Base-by-base conservation (phyloP, 2,329 filamentous ascomycete genomes). In the Nemania abortiva region DNA sequence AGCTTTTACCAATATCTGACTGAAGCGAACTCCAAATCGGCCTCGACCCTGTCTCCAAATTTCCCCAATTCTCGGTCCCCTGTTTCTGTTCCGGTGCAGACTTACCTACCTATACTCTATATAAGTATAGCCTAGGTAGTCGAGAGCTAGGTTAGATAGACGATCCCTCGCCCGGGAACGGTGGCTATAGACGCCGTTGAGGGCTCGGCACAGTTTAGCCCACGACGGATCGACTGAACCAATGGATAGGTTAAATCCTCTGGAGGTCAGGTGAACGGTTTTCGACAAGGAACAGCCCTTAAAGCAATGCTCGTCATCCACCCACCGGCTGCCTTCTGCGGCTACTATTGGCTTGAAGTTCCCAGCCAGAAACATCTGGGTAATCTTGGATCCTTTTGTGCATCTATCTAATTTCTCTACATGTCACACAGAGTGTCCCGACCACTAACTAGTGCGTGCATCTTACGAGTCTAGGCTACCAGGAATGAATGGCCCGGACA, bases 21-120 rank as follows among this genome's bases (percentile, higher is more conserved):
- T 58, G 60, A 57, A 55, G 63, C 34, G 18, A 45, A 20, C 37
- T 42, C 58, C 34, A 45, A 52, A 57, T 49, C 53, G 59, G n/a
- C 22, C 56, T 60, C 34, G 39, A 59, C 39, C 24, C 45, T 37
- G 69, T 71, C 69, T 67, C 69, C 69, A 71, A 69, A 69, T 67
- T 70, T 71, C 67, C 52, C 70, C 70, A 70, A 71, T 29, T 37
- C 45, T 42, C 39, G 13, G 13, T 34, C 53, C 56, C 47, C 53
- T 63, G 49, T n/a, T 42, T 47, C 39, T 15, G 11, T 42, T 37
- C 7, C 24, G 22, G 52, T 56, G 42, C 22, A 34, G 37, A 31
- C 42, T 50, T 18, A 24, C 9, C 47, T 50, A 50, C 47, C n/a
- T 22, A 20, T 50, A 50, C 22, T 10, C 20, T 50, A 50, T 24